Base-by-base conservation (phyloP, 352 stramenopile genomes). In the Globisporangium megalacanthum region DNA sequence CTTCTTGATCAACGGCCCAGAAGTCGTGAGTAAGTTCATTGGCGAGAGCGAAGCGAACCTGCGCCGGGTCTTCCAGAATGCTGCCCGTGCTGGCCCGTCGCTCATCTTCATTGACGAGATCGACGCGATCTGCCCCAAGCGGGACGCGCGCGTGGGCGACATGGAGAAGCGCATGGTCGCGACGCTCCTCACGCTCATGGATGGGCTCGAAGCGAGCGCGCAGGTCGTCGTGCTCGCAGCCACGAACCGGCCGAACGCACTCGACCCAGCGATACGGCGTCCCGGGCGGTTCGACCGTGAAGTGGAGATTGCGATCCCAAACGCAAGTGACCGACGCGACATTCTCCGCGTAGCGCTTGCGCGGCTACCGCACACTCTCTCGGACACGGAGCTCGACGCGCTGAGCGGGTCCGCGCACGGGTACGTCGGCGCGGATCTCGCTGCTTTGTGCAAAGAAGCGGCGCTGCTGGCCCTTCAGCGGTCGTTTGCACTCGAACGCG, bases 251-350 rank as follows among this genome's bases (percentile, higher is more conserved):
- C 86, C 92, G n/a, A 86, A 97, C 46, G 80, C 88, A 17, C 64
- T 98, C 9, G 96, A 99, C 51, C 82, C 93, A 13, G 94, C 95
- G 2, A 77, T 99, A 6, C 78, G 96, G 31, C 86, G 96, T 33
- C 96, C 96, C 31, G 97, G 97, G 9, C 84, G 97, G 25, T 98
- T 99, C 58, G 97, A 99, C 65, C 83, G 92, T 19, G 96, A 99
- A 73, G 80, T 99, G 10, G 92, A 98, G 71, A 98, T 99, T 64
- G 83, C 86, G 8, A 95, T 99, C 48, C 97, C 97, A 6, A 95
- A 97, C 63, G 90, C 96, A 10, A 70, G 82, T 7, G 95, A 95
- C 19, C 86, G 96, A 10, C 67, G 96, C 11, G 95, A 97, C 53
- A 98, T 99, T 66, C 66, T 99, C 20, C 66, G 88, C 47, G 95